Percentiles rank a stretch among this genome's conserved stretches.
Evolutionary conservation across 2,329 filamentous ascomycete species (phyloP).

Genomic region (Colletotrichum higginsianum): DNA sequence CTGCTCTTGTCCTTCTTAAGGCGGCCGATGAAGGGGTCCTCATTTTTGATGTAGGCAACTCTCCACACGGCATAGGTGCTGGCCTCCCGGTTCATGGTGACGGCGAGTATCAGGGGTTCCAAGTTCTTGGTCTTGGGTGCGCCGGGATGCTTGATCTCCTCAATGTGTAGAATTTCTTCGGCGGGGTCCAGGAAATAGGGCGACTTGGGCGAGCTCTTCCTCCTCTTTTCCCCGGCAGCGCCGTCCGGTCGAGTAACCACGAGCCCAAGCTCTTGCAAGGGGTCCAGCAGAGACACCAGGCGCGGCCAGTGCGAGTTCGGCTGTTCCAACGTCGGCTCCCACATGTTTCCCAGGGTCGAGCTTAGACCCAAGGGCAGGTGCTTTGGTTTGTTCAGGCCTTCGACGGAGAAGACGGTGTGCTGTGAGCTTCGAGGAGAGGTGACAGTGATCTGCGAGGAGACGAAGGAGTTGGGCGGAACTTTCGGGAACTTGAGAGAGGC

Average conservation of each 20-base stretch:
- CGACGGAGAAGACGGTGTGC: conserved; percentile 69
- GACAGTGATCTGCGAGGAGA: conserved; percentile 76
- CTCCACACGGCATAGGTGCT: conserved; percentile 89
- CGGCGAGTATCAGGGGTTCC: conserved; percentile 77
- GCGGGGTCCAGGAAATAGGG: conserved; percentile 76
- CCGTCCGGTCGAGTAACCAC: conserved; percentile 75
- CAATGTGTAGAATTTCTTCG: conserved; percentile 89
- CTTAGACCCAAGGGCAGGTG: conserved; percentile 66
- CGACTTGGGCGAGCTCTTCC: conserved; percentile 59
- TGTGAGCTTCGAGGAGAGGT: conserved; percentile 64
- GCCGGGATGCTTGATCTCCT: conserved; percentile 73
- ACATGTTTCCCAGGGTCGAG: conserved; percentile 70
- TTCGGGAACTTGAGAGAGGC: conserved; percentile 70
- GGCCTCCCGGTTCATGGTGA: conserved; percentile 85
- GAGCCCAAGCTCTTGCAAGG: conserved; percentile 86
- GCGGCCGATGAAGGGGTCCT: conserved; percentile 67
- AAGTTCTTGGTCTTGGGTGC: conserved; percentile 51
- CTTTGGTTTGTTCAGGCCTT: conserved; percentile 70
- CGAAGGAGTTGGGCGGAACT: conserved; percentile 87
- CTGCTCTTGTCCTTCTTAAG: conserved; percentile 63
- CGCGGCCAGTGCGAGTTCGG: conserved; percentile 77
- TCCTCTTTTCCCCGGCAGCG: conserved; percentile 50
- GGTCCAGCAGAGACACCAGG: conserved; percentile 88
- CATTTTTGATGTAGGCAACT: conserved; percentile 81
- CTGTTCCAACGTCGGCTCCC: conserved; percentile 68